These are phyloP conservation scores for Syzygium malaccense DNA, from an alignment of 441 rosid species.

Conservation along the genomic window DNA sequence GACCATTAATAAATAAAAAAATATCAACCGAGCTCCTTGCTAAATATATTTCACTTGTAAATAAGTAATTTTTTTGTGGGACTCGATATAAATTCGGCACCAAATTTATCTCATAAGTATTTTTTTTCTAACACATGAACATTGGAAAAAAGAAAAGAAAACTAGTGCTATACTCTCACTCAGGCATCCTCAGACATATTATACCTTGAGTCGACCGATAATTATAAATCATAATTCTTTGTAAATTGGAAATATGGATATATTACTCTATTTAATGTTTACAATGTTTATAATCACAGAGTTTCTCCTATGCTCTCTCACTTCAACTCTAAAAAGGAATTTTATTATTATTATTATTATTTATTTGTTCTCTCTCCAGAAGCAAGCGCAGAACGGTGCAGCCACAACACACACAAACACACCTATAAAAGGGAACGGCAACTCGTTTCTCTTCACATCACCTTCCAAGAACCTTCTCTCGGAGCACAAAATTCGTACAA, in stretches of 20 bases:
- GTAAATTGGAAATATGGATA: no score
- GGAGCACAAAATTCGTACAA: no score
- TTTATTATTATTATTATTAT: no score
- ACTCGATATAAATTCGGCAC: not conserved
- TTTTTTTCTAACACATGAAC: not conserved
- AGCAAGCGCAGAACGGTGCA: not conserved
- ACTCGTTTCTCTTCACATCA: not conserved
- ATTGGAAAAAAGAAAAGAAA: not conserved
- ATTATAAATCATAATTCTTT: no score
- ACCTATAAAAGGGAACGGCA: not conserved
- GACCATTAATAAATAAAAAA: accelerated
- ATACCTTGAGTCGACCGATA: not conserved
- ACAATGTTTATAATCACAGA: no score
- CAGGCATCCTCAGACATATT: not conserved
- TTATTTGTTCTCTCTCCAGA: not conserved
- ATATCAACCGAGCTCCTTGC: not conserved
- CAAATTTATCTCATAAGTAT: not conserved
- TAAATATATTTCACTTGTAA: not conserved
- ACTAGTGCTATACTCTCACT: not conserved
- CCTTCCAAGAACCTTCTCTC: not conserved
- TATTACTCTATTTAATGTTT: no score
- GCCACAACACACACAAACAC: not conserved
- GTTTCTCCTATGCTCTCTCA: no score
- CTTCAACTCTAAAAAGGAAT: no score
- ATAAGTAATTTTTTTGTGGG: not conserved